phyloP scores from a whole-genome alignment of 2,329 filamentous ascomycete genomes.

The Tolypocladium sp. region DNA sequence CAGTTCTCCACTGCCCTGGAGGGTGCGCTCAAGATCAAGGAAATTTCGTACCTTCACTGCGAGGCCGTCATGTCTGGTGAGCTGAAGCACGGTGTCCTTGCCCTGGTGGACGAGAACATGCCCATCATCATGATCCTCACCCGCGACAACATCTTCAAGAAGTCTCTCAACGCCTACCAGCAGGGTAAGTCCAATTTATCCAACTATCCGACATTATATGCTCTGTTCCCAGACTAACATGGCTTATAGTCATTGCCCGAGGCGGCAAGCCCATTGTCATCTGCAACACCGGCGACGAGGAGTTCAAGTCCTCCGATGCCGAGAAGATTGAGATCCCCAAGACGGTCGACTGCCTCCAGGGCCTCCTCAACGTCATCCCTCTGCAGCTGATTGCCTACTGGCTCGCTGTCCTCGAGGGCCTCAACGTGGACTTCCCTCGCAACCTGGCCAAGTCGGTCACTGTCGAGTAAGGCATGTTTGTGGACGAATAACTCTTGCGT shows the following conservation, averaged over 20 bases:
- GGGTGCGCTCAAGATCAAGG: slow-evolving; percentile 98
- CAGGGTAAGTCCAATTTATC: slow-evolving; percentile 53
- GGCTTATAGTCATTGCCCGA: slow-evolving; percentile 72
- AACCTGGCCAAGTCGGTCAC: slow-evolving; percentile 99
- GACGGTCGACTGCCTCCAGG: slow-evolving; percentile 92
- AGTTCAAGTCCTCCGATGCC: slow-evolving; percentile 81
- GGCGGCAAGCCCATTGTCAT: slow-evolving; percentile 96
- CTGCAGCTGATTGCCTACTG: slow-evolving; percentile 98
- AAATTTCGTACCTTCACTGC: slow-evolving; percentile 98
- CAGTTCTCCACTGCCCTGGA: slow-evolving; percentile 97
- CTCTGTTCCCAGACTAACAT: slow-evolving; percentile 8
- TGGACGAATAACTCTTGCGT: background rate
- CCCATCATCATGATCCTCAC: slow-evolving; percentile 99
- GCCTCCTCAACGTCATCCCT: slow-evolving; percentile 94
- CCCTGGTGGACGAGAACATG: slow-evolving; percentile 94
- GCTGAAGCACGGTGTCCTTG: slow-evolving; percentile 96
- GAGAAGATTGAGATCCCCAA: slow-evolving; percentile 97
- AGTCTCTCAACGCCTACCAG: slow-evolving; percentile 99
- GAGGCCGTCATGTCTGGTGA: slow-evolving; percentile 99
- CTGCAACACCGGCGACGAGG: slow-evolving; percentile 82
- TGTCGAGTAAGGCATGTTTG: slow-evolving; percentile 67
- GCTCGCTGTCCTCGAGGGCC: slow-evolving; percentile 89
- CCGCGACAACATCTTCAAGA: slow-evolving; percentile 90
- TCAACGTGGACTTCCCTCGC: slow-evolving; percentile 97
- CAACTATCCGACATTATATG: background rate